Base-by-base conservation (phyloP, 306 rosid genomes). In the Astragalus glycyphyllos region DNA sequence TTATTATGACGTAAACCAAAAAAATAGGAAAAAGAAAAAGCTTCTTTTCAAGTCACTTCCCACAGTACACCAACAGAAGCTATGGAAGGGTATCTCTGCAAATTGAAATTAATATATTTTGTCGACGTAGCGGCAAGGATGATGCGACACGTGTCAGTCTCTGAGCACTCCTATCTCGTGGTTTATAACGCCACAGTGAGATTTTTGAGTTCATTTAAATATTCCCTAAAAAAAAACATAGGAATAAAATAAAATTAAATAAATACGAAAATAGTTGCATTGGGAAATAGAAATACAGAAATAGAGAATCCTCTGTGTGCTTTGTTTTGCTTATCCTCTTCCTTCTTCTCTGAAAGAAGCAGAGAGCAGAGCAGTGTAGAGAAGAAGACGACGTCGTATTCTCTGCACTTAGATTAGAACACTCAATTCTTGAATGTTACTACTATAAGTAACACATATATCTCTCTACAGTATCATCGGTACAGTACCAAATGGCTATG, bases 271-370 rank as follows among this genome's bases (percentile, higher is more conserved):
- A 58, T 48, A 46, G 68, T 23, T 53, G 7, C 23, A 4, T 45
- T 73, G 47, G 35, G n/a, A 73, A 38, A 49, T 1, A 34, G 8
- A 53, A 65, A 49, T 1, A 34, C 15, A 14, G 8, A 53, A 65
- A 40, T 51, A 17, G 34, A 50, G 26, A 38, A 12, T 50, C n/a
- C n/a, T n/a, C 7, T 73, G 40, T 46, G 14, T 56, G 29, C 60
- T 46, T 72, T 77, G 75, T 79, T 32, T 72, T 77, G 84, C 87
- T 86, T 86, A 86, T 88, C 92, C 77, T 85, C 87, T 79, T 32
- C 14, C 47, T 20, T 48, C 47, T 20, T 48, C 58, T 46, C 20
- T 58, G 15, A 69, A 73, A 69, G 51, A 8, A 6, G 26, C 8
- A 59, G 51, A 44, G 74, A 17, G 3, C 57, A 35, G 40, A 72